A percentile compares a stretch with the other conserved stretches of the same genome.
These are phyloP conservation scores for Chamaecyparis obtusa DNA, from an alignment of 75 land plant genomes.

Conservation along the genomic window DNA sequence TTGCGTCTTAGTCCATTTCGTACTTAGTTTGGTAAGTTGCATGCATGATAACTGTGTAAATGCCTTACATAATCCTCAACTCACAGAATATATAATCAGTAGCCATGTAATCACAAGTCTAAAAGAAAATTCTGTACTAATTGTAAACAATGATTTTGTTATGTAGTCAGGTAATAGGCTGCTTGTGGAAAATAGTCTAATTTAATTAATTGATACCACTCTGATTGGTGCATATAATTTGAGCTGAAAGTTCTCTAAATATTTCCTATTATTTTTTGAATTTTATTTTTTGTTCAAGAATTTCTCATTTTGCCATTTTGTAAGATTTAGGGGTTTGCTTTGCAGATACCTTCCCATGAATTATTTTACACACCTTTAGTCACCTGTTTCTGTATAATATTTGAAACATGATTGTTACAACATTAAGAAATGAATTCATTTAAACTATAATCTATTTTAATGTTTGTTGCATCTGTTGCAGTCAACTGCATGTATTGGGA, in stretches of 20 bases:
- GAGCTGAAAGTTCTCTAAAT: neutral
- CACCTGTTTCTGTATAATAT: neutral
- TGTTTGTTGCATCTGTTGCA: conserved; percentile 20
- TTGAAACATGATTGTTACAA: neutral
- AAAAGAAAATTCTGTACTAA: neutral
- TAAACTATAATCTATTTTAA: neutral
- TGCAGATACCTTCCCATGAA: neutral
- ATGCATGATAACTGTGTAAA: neutral
- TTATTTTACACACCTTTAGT: neutral
- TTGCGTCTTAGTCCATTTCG: neutral
- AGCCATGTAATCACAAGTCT: neutral
- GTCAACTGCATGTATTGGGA: conserved; percentile 99
- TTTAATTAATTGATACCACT: neutral
- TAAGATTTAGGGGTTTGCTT: neutral
- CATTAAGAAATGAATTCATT: neutral
- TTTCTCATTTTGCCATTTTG: neutral
- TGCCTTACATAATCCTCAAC: neutral
- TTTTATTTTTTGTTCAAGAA: neutral
- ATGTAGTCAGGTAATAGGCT: no score
- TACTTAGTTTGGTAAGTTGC: neutral
- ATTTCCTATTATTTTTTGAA: neutral
- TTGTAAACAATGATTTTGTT: no score
- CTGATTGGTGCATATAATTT: neutral
- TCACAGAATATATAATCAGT: neutral
- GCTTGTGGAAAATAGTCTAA: neutral